Evolutionary conservation across 2,329 filamentous ascomycete species (phyloP).

Genomic region (Fusarium multiceps): DNA sequence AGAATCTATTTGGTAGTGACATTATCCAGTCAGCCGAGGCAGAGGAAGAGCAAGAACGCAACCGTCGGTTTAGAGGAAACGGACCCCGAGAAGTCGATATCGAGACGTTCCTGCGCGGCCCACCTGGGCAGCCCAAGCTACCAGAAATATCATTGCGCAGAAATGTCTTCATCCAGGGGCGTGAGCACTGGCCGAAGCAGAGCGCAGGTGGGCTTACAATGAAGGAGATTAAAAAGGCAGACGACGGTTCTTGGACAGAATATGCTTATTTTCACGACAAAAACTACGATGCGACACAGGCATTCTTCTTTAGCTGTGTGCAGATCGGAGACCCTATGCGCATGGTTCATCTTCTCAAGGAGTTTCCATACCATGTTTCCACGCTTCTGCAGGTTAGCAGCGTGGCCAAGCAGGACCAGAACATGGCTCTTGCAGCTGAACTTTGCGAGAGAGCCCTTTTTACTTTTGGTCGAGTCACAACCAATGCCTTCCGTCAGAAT

Average conservation of each 20-base stretch:
- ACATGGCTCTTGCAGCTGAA: constrained; percentile 86
- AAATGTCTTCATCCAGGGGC: constrained; percentile 87
- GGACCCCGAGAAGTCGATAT: constrained; percentile 65
- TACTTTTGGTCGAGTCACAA: constrained; percentile 88
- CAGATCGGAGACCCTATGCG: constrained; percentile 85
- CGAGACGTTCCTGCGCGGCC: constrained; percentile 65
- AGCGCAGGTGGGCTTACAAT: constrained; percentile 86
- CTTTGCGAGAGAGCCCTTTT: constrained; percentile 92
- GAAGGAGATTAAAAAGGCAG: constrained; percentile 63
- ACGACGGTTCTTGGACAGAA: constrained; percentile 68
- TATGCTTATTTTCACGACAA: constrained; percentile 83
- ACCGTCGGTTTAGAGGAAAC: constrained; percentile 51
- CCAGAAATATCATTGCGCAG: constrained; percentile 77
- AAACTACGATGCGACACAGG: constrained; percentile 79
- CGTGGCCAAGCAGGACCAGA: constrained; percentile 90
- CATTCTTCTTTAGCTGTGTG: constrained; percentile 81
- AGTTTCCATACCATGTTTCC: constrained; percentile 83
- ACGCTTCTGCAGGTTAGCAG: constrained; percentile 94
- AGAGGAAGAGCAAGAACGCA: constrained; percentile 60
- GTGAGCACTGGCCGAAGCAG: constrained; percentile 85
- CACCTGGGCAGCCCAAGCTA: constrained; percentile 69
- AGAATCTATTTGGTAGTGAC: constrained; percentile 66
- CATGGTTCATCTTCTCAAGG: constrained; percentile 76
- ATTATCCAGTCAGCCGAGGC: constrained; percentile 66
- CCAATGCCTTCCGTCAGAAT: constrained; percentile 82